These are phyloP conservation scores for Helotiales sp. DNA, from an alignment of 2,329 filamentous ascomycete genomes.

Conservation along the genomic window DNA sequence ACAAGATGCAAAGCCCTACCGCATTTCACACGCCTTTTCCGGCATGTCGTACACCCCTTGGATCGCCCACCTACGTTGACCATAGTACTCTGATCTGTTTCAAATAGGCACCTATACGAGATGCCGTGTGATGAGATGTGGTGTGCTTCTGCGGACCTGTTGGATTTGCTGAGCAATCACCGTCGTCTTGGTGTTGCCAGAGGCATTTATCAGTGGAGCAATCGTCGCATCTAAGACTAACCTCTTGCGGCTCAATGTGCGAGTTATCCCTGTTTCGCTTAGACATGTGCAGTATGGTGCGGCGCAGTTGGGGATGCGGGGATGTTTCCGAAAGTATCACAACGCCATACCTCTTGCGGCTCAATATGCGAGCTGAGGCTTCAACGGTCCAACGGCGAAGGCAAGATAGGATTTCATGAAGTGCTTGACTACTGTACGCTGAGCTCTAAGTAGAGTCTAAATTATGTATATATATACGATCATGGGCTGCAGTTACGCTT, in stretches of 20 bases:
- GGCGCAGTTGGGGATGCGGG: background rate
- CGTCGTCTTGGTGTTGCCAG: background rate
- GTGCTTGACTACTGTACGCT: too few relatives aligned
- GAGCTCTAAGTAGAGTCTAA: too few relatives aligned
- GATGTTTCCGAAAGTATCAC: background rate
- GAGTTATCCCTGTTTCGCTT: background rate
- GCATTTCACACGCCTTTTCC: constrained; percentile 34
- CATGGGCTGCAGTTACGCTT: too few relatives aligned
- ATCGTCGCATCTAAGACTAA: background rate
- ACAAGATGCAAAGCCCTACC: constrained; percentile 25
- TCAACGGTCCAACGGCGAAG: too few relatives aligned
- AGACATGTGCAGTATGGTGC: background rate
- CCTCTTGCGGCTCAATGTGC: background rate
- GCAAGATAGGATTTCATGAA: too few relatives aligned
- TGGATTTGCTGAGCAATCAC: background rate
- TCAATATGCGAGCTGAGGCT: constrained; percentile 34
- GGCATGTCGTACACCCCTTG: constrained; percentile 36
- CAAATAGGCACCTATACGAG: background rate
- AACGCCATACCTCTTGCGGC: constrained; percentile 30
- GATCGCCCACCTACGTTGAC: constrained; percentile 35
- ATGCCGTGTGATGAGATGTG: background rate
- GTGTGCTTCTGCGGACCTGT: background rate
- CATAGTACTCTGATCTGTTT: constrained; percentile 23
- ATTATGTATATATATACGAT: too few relatives aligned
- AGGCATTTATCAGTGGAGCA: background rate